Percentiles rank a stretch among this genome's conserved stretches.
phyloP scores from a whole-genome alignment of 805 yeast genomes.

The Wickerhamomyces silvicola region DNA sequence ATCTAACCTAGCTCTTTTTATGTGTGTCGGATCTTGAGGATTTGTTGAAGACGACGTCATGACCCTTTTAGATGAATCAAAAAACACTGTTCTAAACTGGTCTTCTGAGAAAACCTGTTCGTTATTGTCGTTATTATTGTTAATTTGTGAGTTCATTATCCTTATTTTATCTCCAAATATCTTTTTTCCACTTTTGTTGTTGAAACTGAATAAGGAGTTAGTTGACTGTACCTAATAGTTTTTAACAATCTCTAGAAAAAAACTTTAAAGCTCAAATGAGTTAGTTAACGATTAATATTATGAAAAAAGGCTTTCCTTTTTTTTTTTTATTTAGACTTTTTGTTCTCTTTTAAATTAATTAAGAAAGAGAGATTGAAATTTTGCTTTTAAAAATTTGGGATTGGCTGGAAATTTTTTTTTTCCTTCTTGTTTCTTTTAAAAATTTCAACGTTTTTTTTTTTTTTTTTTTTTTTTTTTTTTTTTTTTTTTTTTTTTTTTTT shows the following conservation, averaged over 20 bases:
- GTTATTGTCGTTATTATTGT: constrained; percentile 29
- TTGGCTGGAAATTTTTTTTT: not conserved
- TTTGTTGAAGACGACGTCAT: constrained; percentile 10
- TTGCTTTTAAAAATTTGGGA: constrained; percentile 1
- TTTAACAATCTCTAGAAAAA: too few relatives aligned
- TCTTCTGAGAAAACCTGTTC: constrained; percentile 29
- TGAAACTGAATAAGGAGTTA: too few relatives aligned
- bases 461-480: constrained; percentile 5
- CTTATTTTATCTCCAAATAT: not conserved
- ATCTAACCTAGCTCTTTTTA: constrained; percentile 27
- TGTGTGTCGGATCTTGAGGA: constrained; percentile 14
- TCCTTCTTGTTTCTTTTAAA: not conserved
- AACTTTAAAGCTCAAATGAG: too few relatives aligned
- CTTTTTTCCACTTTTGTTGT: not conserved
- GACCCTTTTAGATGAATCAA: constrained; percentile 19
- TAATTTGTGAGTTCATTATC: constrained; percentile 32
- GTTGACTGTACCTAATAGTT: too few relatives aligned
- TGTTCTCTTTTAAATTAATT: not conserved
- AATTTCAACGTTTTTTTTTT: constrained; percentile 1
- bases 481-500: not conserved
- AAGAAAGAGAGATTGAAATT: not conserved
- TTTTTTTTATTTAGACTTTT: not conserved
- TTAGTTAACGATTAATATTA: too few relatives aligned
- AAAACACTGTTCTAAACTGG: constrained; percentile 23
- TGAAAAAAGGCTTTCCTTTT: not conserved